These are phyloP conservation scores for Uncinocarpus reesii DNA, from an alignment of 2,329 filamentous ascomycete species.

Conservation along the genomic window DNA sequence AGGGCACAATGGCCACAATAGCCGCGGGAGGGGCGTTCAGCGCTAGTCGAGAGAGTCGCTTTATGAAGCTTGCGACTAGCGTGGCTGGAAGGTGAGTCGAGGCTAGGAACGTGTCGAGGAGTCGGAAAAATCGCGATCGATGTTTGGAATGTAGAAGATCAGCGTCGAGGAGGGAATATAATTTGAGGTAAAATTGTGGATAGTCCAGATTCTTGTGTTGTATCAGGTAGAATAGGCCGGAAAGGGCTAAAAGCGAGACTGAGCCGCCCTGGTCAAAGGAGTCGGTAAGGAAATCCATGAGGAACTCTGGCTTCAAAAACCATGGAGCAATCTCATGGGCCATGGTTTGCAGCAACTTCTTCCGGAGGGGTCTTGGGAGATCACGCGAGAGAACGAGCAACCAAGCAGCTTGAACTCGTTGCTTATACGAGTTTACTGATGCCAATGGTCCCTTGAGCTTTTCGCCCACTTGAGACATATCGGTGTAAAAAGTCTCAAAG, in stretches of 20 bases:
- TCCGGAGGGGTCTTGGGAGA: constrained; percentile 63
- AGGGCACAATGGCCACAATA: constrained; percentile 79
- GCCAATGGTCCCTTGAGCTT: constrained; percentile 58
- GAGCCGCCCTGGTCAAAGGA: constrained; percentile 81
- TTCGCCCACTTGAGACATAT: constrained; percentile 40
- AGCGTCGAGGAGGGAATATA: constrained; percentile 83
- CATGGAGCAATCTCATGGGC: constrained; percentile 72
- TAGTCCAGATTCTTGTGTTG: constrained; percentile 92
- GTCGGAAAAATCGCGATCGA: constrained; percentile 82
- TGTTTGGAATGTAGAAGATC: constrained; percentile 88
- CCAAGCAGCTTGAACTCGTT: constrained; percentile 78
- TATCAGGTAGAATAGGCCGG: constrained; percentile 90
- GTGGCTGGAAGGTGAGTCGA: constrained; percentile 88
- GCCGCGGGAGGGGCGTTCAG: constrained; percentile 83
- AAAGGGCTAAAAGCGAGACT: constrained; percentile 76
- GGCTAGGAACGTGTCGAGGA: constrained; percentile 78
- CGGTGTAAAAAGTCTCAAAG: constrained; percentile 30
- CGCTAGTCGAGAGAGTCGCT: constrained; percentile 72
- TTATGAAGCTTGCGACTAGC: constrained; percentile 91
- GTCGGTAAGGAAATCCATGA: constrained; percentile 95
- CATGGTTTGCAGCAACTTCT: constrained; percentile 64
- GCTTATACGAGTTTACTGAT: constrained; percentile 62
- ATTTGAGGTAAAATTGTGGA: constrained; percentile 81
- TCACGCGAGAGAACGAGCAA: constrained; percentile 58
- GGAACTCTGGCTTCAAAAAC: constrained; percentile 76